Conservation (phyloP, 1,139 yeast genomes). For the Saccharomyces hybrid region DNA sequence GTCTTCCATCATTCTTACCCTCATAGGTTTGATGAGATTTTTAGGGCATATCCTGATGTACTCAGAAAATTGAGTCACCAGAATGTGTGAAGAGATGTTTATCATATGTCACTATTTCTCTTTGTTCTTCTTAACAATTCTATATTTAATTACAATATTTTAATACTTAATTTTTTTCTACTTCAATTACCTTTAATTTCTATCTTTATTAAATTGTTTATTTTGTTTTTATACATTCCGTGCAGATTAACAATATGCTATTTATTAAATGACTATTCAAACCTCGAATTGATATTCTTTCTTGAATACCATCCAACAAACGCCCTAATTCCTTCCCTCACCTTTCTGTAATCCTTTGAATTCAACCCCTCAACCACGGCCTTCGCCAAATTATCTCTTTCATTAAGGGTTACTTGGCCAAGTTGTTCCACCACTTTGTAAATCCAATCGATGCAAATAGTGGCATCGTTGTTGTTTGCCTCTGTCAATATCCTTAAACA, state of each 20-base stretch:
- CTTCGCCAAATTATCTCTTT: slow-evolving; percentile 50
- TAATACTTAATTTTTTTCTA: neutral
- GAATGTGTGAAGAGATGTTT: slow-evolving; percentile 15
- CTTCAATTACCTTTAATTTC: neutral
- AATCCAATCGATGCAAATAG: slow-evolving; percentile 47
- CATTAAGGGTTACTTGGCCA: slow-evolving; percentile 52
- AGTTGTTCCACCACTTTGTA: slow-evolving; percentile 46
- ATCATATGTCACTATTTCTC: neutral
- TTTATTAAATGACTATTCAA: slow-evolving; percentile 14
- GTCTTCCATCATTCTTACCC: slow-evolving; percentile 73
- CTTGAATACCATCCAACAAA: slow-evolving; percentile 79
- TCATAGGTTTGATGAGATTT: slow-evolving; percentile 61
- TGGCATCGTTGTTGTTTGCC: slow-evolving; percentile 24
- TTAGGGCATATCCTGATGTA: slow-evolving; percentile 69
- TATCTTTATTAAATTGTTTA: too few species aligned
- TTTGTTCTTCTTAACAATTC: neutral
- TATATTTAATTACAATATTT: neutral
- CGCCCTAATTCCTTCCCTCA: slow-evolving; percentile 61
- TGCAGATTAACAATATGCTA: slow-evolving; percentile 2
- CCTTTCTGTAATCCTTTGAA: slow-evolving; percentile 65
- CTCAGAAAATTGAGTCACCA: slow-evolving; percentile 43
- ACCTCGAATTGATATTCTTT: slow-evolving; percentile 57
- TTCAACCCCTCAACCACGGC: slow-evolving; percentile 53
- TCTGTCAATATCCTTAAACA: slow-evolving; percentile 46
- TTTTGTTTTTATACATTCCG: neutral